A percentile compares a stretch with the other conserved stretches of the same genome.
Evolutionary conservation across 2,329 filamentous ascomycete species (phyloP).

Genomic region (Talaromyces atroroseus): DNA sequence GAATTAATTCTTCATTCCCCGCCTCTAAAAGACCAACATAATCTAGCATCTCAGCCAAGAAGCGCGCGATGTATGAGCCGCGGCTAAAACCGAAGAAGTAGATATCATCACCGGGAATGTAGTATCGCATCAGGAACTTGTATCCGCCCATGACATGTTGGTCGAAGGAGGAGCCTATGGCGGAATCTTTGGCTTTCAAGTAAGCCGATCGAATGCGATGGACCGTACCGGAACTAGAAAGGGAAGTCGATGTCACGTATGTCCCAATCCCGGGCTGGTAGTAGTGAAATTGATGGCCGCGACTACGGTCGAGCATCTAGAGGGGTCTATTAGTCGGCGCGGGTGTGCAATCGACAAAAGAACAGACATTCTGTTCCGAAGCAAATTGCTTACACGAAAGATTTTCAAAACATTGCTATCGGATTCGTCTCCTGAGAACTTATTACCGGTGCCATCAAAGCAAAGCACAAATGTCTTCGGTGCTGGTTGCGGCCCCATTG

Average conservation of each 20-base stretch:
- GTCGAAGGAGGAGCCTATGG: constrained; percentile 73
- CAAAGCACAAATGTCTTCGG: constrained; percentile 39
- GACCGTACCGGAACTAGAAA: constrained; percentile 29
- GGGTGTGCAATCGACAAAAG: background rate
- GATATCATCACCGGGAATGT: constrained; percentile 55
- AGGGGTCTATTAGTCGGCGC: background rate
- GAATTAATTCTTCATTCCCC: constrained; percentile 79
- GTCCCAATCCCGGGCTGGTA: constrained; percentile 43
- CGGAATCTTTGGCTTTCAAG: constrained; percentile 55
- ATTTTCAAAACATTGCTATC: constrained; percentile 46
- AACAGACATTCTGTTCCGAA: background rate
- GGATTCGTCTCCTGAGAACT: constrained; percentile 38
- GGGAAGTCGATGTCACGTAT: constrained; percentile 35
- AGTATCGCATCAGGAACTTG: constrained; percentile 71
- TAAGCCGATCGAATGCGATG: constrained; percentile 51
- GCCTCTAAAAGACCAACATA: constrained; percentile 72
- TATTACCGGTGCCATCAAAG: constrained; percentile 43
- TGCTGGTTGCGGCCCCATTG: constrained; percentile 16
- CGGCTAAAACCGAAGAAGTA: constrained; percentile 71
- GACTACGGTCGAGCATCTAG: constrained; percentile 37
- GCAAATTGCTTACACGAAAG: constrained; percentile 32
- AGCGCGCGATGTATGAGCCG: constrained; percentile 67
- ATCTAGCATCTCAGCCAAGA: constrained; percentile 78
- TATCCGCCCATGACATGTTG: constrained; percentile 80
- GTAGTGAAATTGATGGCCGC: constrained; percentile 37